These are phyloP conservation scores for Cercis canadensis DNA, from an alignment of 306 rosid species.

Conservation along the genomic window DNA sequence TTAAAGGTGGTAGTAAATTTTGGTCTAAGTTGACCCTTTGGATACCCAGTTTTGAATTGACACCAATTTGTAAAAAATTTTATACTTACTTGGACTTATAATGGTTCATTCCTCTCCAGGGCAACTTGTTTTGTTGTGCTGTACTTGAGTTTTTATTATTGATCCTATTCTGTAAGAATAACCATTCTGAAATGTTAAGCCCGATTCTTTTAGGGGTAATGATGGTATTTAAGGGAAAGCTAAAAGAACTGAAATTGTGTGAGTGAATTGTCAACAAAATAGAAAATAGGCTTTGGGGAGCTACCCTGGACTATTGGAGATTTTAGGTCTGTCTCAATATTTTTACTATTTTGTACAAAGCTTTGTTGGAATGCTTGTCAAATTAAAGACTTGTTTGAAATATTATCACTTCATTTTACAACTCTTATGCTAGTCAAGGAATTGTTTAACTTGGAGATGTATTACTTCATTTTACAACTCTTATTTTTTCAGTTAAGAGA, in stretches of 20 bases:
- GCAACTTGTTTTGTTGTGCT: not conserved
- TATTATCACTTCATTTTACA: not conserved
- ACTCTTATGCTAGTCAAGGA: too few species aligned
- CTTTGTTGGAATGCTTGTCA: not conserved
- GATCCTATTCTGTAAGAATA: not conserved
- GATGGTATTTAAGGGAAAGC: not conserved
- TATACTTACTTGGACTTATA: not conserved
- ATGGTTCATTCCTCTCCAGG: not conserved
- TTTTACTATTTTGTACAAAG: not conserved
- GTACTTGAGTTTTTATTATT: not conserved
- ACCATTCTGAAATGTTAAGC: not conserved
- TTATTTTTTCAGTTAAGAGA: not conserved
- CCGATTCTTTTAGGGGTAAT: not conserved
- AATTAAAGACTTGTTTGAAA: not conserved
- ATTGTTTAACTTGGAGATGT: constrained; percentile 2
- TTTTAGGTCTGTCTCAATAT: not conserved
- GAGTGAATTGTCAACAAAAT: too few species aligned
- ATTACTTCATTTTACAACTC: constrained; percentile 12
- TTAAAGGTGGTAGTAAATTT: too few species aligned
- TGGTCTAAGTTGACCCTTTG: too few species aligned
- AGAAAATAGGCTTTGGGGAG: too few species aligned
- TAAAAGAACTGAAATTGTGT: too few species aligned
- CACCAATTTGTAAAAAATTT: too few species aligned
- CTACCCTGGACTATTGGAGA: not conserved
- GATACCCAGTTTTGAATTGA: too few species aligned